Percentiles rank a stretch among this genome's conserved stretches.
Conservation (phyloP, 2,329 filamentous ascomycete genomes). For the Emergomyces africanus region DNA sequence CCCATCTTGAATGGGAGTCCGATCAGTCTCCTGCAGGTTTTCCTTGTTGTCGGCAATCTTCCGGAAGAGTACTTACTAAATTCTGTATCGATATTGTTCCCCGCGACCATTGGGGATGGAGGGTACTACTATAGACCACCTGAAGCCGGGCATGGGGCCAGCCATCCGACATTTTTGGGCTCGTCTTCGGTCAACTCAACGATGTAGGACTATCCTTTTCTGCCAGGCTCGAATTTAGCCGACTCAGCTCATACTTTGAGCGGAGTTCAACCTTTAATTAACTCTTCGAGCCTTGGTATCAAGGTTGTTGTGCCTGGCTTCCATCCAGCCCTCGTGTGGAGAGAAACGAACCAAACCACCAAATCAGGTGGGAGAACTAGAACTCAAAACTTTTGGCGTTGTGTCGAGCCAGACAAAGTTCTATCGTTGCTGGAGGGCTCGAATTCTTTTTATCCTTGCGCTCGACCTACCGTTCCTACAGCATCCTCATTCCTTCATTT, state of each 20-base stretch:
- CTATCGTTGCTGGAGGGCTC: not conserved
- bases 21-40: not conserved
- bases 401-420: not conserved
- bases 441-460: not conserved
- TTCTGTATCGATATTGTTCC: not conserved
- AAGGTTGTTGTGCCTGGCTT: not conserved
- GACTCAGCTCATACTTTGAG: not conserved
- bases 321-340: not conserved
- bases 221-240: not conserved
- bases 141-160: not conserved
- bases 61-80: not conserved
- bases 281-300: not conserved
- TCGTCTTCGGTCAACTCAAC: not conserved
- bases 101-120: not conserved
- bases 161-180: not conserved
- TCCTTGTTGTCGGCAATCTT: not conserved
- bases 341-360: not conserved
- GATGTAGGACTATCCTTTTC: no score
- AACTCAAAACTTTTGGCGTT: not conserved
- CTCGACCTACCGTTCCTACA: not conserved
- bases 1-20: not conserved
- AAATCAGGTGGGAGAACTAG: not conserved
- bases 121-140: not conserved
- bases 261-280: not conserved
- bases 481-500: not conserved